A percentile compares a stretch with the other conserved stretches of the same genome.
Conservation (phyloP, 2,329 filamentous ascomycete genomes). For the Neoascochyta sp. region DNA sequence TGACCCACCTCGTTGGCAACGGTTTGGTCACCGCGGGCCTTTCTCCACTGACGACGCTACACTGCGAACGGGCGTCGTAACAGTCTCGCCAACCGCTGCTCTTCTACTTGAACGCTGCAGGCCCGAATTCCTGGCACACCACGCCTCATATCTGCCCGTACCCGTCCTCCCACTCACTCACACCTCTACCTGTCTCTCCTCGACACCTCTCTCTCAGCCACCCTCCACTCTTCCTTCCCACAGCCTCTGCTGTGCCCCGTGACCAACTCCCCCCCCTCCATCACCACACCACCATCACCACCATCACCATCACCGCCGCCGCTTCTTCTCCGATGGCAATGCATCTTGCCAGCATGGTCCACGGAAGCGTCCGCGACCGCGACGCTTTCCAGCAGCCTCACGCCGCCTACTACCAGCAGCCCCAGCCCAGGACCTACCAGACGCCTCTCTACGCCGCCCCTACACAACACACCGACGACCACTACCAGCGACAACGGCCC, state of each 20-base stretch:
- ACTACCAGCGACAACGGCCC: constrained; percentile 40
- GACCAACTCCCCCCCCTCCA: too few species aligned
- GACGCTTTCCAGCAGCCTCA: constrained; percentile 36
- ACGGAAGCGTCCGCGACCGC: constrained; percentile 41
- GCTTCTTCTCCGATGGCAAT: constrained; percentile 38
- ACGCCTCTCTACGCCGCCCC: constrained; percentile 19
- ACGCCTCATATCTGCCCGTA: constrained; percentile 25
- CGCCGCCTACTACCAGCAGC: constrained; percentile 37
- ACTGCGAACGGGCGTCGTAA: constrained; percentile 31
- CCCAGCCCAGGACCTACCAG: constrained; percentile 28
- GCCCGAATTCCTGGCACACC: constrained; percentile 34
- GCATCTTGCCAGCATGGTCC: constrained; percentile 45
- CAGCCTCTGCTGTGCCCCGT: constrained; percentile 35
- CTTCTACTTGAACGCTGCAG: constrained; percentile 31
- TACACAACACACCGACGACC: constrained; percentile 25
- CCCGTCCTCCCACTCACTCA: constrained; percentile 17
- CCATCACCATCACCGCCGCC: too few species aligned
- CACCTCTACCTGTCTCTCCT: background rate
- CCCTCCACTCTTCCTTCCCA: constrained; percentile 22
- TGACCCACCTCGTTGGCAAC: constrained; percentile 39
- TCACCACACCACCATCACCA: too few species aligned
- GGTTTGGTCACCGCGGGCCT: constrained; percentile 31
- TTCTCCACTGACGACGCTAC: constrained; percentile 30
- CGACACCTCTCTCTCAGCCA: constrained; percentile 11
- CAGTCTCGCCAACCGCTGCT: constrained; percentile 36